Conservation (phyloP, 73 alveolate species). For the Effrenium voratum region DNA sequence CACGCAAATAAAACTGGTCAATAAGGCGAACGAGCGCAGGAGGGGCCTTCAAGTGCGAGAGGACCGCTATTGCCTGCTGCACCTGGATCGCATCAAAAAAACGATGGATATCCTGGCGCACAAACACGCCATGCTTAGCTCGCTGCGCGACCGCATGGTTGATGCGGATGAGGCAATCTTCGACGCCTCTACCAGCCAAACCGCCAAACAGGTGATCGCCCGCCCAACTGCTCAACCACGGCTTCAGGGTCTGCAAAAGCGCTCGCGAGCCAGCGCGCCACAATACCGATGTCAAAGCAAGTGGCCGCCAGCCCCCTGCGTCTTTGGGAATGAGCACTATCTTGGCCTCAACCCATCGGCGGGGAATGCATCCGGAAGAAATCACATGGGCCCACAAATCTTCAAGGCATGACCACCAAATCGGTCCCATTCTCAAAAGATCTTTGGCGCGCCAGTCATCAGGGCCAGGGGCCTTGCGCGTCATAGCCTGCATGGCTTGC, state of each 20-base stretch:
- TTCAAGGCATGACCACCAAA: background rate
- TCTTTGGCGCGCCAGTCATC: background rate
- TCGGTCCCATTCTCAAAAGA: background rate
- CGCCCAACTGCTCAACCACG: background rate
- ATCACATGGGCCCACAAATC: background rate
- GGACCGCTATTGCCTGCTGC: background rate
- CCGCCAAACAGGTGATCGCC: conserved; percentile 2
- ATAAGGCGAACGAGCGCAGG: background rate
- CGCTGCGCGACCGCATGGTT: background rate
- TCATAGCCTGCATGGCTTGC: no score
- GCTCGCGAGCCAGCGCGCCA: background rate
- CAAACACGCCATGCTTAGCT: background rate
- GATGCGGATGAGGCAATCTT: background rate
- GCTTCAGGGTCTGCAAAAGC: background rate
- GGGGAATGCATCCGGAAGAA: background rate
- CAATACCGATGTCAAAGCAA: background rate
- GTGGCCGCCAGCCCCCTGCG: background rate
- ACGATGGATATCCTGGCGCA: background rate
- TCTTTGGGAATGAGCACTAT: background rate
- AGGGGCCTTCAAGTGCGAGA: background rate
- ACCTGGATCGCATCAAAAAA: background rate
- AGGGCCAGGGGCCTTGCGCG: conserved; percentile 1
- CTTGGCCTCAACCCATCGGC: conserved; percentile 9
- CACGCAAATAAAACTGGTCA: background rate
- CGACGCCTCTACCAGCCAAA: background rate